A percentile compares a stretch with the other conserved stretches of the same genome.
These are phyloP conservation scores for Hypoxylon sp. DNA, from an alignment of 2,329 filamentous ascomycete genomes.

Conservation along the genomic window DNA sequence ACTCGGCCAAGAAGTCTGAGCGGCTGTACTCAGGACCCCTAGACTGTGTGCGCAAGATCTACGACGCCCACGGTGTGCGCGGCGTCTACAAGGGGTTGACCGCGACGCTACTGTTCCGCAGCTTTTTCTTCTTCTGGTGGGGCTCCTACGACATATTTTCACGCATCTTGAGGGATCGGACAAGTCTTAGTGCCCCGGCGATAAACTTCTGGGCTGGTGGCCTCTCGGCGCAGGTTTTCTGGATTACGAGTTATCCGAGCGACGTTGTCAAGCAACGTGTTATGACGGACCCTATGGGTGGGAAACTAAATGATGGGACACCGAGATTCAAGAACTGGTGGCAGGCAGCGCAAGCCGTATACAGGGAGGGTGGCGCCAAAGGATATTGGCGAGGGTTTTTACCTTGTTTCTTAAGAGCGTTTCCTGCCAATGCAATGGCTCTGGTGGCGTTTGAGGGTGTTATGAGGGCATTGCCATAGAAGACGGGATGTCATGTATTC, in stretches of 20 bases:
- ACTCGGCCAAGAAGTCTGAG: slow-evolving; percentile 82
- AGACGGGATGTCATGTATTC: slow-evolving; percentile 15
- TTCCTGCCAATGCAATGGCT: slow-evolving; percentile 95
- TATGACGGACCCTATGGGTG: slow-evolving; percentile 93
- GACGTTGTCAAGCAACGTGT: slow-evolving; percentile 97
- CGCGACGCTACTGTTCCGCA: slow-evolving; percentile 89
- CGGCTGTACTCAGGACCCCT: slow-evolving; percentile 88
- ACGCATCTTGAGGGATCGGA: slow-evolving; percentile 74
- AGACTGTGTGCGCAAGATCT: slow-evolving; percentile 83
- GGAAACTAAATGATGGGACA: slow-evolving; percentile 75
- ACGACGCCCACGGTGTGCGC: slow-evolving; percentile 77
- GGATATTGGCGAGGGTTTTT: slow-evolving; percentile 96
- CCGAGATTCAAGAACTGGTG: slow-evolving; percentile 82
- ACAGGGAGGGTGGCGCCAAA: slow-evolving; percentile 78
- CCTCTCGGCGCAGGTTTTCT: slow-evolving; percentile 92
- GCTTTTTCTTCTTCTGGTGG: slow-evolving; percentile 99
- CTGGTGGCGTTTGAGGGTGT: slow-evolving; percentile 93
- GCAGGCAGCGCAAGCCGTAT: slow-evolving; percentile 83
- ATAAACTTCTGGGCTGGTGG: slow-evolving; percentile 99
- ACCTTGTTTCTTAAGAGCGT: slow-evolving; percentile 93
- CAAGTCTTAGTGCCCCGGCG: slow-evolving; percentile 79
- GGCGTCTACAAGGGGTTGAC: slow-evolving; percentile 89
- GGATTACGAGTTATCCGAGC: slow-evolving; percentile 90
- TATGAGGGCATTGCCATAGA: slow-evolving; percentile 75
- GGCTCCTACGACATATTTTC: slow-evolving; percentile 91